phyloP scores from a whole-genome alignment of 1,139 yeast species.

The Insectozyma bohioensis region DNA sequence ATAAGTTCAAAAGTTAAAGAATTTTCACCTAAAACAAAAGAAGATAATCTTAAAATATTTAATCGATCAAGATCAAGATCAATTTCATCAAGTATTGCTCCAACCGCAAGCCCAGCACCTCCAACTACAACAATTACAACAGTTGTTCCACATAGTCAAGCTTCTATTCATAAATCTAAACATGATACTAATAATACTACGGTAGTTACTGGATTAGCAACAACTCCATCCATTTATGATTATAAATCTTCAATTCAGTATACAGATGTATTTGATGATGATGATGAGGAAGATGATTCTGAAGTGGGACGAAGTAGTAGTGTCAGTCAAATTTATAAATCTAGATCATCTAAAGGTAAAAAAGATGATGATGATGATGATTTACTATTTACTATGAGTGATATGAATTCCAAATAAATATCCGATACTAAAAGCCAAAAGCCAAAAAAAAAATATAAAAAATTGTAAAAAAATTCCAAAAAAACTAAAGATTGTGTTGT shows the following conservation, averaged over 20 bases:
- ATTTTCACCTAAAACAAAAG: slow-evolving; percentile 22
- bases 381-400: slow-evolving; percentile 85
- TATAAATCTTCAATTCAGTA: slow-evolving; percentile 34
- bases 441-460: too few species aligned
- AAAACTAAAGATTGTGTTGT: too few species aligned
- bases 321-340: slow-evolving; percentile 7
- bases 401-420: slow-evolving; percentile 65
- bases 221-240: slow-evolving; percentile 36
- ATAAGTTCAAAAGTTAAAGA: slow-evolving; percentile 37
- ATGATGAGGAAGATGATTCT: slow-evolving; percentile 23
- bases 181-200: too few species aligned
- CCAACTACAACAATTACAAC: background rate
- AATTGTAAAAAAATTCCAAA: too few species aligned
- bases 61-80: slow-evolving; percentile 7
- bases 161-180: too few species aligned
- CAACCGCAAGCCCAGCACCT: background rate
- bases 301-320: slow-evolving; percentile 1
- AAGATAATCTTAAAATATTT: slow-evolving; percentile 4
- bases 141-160: background rate
- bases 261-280: slow-evolving; percentile 54
- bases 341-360: slow-evolving; percentile 2
- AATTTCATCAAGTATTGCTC: slow-evolving; percentile 4
- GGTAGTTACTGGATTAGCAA: slow-evolving; percentile 31
- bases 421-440: too few species aligned
- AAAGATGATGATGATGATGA: slow-evolving; percentile 74